phyloP scores from a whole-genome alignment of 192 early-diverging fungal genomes.

The Linnemannia hyalina region DNA sequence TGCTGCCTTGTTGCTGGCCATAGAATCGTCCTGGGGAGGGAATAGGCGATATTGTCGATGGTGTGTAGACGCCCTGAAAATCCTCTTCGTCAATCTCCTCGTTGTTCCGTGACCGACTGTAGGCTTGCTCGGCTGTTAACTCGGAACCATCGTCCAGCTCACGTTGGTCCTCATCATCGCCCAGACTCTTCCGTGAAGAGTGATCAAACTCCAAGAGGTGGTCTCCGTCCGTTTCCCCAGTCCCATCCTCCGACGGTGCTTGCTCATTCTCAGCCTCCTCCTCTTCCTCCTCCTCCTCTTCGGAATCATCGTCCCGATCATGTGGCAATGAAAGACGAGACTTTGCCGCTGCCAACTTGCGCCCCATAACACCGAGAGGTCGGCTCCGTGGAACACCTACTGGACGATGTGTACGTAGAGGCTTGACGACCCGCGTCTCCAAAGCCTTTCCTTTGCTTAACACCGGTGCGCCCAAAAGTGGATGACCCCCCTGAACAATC shows the following conservation, averaged over 20 bases:
- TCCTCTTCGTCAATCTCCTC: constrained; percentile 23
- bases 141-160: constrained; percentile 4
- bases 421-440: constrained; percentile 28
- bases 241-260: constrained; percentile 33
- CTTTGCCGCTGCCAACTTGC: constrained; percentile 19
- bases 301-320: constrained; percentile 30
- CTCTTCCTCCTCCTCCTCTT: constrained; percentile 12
- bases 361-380: constrained; percentile 14
- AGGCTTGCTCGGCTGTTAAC: not conserved
- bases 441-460: constrained; percentile 28
- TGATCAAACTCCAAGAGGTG: constrained; percentile 34
- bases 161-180: constrained; percentile 13
- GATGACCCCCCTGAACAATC: constrained; percentile 8
- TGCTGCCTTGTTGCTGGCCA: constrained; percentile 14
- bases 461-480: constrained; percentile 14
- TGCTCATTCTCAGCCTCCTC: constrained; percentile 25
- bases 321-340: constrained; percentile 47
- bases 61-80: constrained; percentile 31
- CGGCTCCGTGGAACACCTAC: constrained; percentile 17
- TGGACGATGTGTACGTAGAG: constrained; percentile 25
- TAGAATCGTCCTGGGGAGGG: constrained; percentile 43
- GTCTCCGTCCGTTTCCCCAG: constrained; percentile 32
- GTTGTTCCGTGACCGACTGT: not conserved
- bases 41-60: constrained; percentile 55
- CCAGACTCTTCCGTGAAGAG: constrained; percentile 21